Evolutionary conservation across 805 yeast species (phyloP).

Genomic region (Barnettozyma botsteinii): DNA sequence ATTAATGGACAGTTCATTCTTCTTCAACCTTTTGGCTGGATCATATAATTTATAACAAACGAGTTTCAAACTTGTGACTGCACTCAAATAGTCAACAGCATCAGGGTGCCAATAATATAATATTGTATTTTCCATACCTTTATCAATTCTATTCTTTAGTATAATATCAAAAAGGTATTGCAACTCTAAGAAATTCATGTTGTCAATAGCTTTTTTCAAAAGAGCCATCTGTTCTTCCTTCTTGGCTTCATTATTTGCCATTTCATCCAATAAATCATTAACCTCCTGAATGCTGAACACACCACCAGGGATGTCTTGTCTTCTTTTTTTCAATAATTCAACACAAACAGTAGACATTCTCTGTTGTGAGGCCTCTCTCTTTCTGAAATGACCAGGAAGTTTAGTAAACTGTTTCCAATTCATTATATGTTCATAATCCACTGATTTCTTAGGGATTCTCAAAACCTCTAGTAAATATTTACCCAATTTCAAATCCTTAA

Average conservation of each 20-base stretch:
- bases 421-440: constrained; percentile 46
- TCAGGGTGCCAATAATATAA: constrained; percentile 73
- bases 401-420: constrained; percentile 37
- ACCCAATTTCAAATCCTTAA: constrained; percentile 60
- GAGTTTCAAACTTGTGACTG: constrained; percentile 56
- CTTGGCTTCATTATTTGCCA: constrained; percentile 29
- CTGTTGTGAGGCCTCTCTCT: constrained; percentile 33
- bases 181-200: constrained; percentile 56
- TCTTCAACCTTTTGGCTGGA: constrained; percentile 38
- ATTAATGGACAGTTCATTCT: constrained; percentile 31
- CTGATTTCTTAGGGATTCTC: constrained; percentile 53
- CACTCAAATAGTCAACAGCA: constrained; percentile 56
- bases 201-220: constrained; percentile 44
- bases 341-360: constrained; percentile 44
- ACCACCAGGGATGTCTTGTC: constrained; percentile 34
- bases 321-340: constrained; percentile 44
- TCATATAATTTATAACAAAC: constrained; percentile 56
- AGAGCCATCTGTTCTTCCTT: constrained; percentile 37
- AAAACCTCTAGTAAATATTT: constrained; percentile 44
- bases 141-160: constrained; percentile 53
- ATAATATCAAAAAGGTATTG: constrained; percentile 65
- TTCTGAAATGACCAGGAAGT: constrained; percentile 5
- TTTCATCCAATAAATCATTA: constrained; percentile 39
- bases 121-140: constrained; percentile 54
- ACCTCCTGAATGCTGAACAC: constrained; percentile 42